Evolutionary conservation across 2,329 filamentous ascomycete species (phyloP), one percentile per base, ranked within the genome.

Genomic region (Scopulariopsis brevicaulis): DNA sequence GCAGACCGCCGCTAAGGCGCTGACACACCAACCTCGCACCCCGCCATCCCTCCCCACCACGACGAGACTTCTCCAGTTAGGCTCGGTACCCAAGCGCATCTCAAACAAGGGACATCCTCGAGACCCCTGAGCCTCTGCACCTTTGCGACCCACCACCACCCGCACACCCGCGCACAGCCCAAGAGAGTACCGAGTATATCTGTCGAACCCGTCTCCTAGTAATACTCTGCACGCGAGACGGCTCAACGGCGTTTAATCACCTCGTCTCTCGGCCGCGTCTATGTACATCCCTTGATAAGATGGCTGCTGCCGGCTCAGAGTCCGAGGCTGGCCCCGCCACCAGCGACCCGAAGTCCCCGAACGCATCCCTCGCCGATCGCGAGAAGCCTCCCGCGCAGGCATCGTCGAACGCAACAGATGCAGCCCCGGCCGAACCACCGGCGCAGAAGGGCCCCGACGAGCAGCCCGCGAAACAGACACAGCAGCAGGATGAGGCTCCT

Each of bases 271-370:
- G 46, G 46, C 12, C 46, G 46, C 46, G n/a, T 50, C 46, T 50
- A 50, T 50, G 46, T 50, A 24, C 46, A 50, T 50, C 46, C n/a
- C 46, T 3, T 50, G 20, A 50, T 50, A 53, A 57, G 25, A 57
- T 57, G 55, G 55, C 55, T 57, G 55, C 46, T 57, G 46, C 55
- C 48, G 48, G 48, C 43, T 22, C 25, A 35, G 48, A 57, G 48
- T 48, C 55, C 34, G 48, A 28, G 37, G 55, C 55, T 53, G 48
- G 55, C 48, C 55, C 55, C 34, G 20, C 46, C 32, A 35, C 48
- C 55, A 52, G 46, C 55, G 55, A 57, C 35, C 55, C 55, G 32
- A 53, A 25, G 15, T 28, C 55, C 14, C 15, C 32, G 24, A 51
- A 25, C 18, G 32, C 48, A 20, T 24, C 55, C n/a, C 12, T 11